phyloP scores from a whole-genome alignment of 75 land plant genomes.

The Azolla pinnata region DNA sequence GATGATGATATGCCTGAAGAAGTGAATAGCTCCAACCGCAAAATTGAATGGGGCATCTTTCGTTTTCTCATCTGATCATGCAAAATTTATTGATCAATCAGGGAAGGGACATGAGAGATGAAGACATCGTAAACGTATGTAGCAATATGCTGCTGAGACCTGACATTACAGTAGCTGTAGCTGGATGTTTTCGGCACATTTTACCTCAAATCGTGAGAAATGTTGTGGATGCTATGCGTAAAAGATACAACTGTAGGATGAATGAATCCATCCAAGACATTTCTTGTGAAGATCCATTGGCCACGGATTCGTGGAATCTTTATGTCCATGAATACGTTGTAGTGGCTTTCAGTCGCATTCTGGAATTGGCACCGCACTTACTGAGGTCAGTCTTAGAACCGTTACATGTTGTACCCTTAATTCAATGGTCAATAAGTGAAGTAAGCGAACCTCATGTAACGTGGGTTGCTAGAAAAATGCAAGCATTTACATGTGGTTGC shows the following conservation, averaged over 20 bases:
- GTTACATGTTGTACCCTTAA: background rate
- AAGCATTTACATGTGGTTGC: background rate
- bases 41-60: too few species aligned
- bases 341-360: conserved; percentile 56
- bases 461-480: too few species aligned
- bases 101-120: conserved; percentile 37
- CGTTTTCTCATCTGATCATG: background rate
- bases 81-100: conserved; percentile 7
- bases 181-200: conserved; percentile 78
- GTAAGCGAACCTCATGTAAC: too few species aligned
- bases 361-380: conserved; percentile 64
- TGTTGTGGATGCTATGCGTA: conserved; percentile 38
- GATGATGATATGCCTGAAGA: too few species aligned
- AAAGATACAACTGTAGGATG: conserved; percentile 17
- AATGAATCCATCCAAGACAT: conserved; percentile 1
- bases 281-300: conserved; percentile 23
- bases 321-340: conserved; percentile 66
- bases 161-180: conserved; percentile 45
- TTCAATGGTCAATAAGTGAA: background rate
- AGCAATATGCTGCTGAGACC: conserved; percentile 57
- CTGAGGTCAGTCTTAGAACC: conserved; percentile 34
- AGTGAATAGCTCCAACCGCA: too few species aligned
- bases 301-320: conserved; percentile 37
- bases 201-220: conserved; percentile 33
- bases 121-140: conserved; percentile 36